Base-by-base conservation (phyloP, 805 yeast species). In the Cyberlindnera xylosilytica region DNA sequence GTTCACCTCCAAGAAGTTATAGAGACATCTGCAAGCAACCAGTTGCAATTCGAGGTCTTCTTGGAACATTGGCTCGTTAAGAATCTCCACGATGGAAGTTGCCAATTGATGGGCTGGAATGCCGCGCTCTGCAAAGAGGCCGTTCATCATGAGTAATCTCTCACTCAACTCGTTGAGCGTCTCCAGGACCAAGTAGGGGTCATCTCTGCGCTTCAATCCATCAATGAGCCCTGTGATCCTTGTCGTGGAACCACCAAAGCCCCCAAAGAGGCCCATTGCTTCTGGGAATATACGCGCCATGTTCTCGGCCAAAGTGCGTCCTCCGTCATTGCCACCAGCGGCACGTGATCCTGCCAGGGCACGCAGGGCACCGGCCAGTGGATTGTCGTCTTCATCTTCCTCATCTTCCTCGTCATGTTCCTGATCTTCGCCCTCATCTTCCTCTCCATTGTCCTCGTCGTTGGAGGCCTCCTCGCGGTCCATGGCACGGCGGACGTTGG, bases 21-120 rank as follows among this genome's bases (percentile, higher is more conserved):
- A 84, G 15, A 90, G 65, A 56, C 96, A 86, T 37, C 97, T 74
- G 54, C 95, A 86, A 0, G 95, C 83, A 30, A 85, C 82, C 34
- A 91, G 64, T 55, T 85, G 91, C n/a, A 90, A 58, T 56, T 91
- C 97, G 37, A 87, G 65, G 49, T 84, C 83, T 17, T 78, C 85
- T 22, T 70, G 73, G 37, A 79, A 71, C 6, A 53, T 33, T 0
- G 87, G 82, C 46, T 78, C 80, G 13, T 69, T 68, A 57, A 91
- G 64, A 7, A 88, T 71, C 3, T 62, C 61, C 1, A 84, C 76
- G 34, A 90, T 62, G 13, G 74, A 73, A 23, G 66, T 68, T 0
- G 85, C 66, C 19, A 88, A 58, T 39, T 67, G 70, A 37, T 69
- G 73, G 0, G 82, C 69, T 0, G 96, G 88, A 8, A 90, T 65